These are phyloP conservation scores for Boehmeria nivea DNA, from an alignment of 306 rosid species.

Conservation along the genomic window DNA sequence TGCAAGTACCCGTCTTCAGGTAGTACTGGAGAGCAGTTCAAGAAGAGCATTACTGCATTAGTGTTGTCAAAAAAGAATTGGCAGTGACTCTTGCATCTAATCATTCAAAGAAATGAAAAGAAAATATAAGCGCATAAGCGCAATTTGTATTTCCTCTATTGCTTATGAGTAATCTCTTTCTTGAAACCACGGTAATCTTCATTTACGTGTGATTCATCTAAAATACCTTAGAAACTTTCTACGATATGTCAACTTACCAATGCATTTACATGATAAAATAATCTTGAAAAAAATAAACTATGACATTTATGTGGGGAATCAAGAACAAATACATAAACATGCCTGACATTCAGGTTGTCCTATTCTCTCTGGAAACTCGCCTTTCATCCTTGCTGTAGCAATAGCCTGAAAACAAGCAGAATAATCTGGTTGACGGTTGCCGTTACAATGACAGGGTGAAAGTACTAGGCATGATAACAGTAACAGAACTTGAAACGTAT, in stretches of 20 bases:
- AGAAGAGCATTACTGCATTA: constrained; percentile 9
- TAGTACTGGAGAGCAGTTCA: constrained; percentile 64
- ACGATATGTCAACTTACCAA: too few species aligned
- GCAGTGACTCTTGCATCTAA: too few species aligned
- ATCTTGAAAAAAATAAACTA: too few species aligned
- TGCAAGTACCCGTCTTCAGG: constrained; percentile 94
- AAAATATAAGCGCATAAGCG: too few species aligned
- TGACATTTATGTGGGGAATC: neutral
- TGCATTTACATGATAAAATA: too few species aligned
- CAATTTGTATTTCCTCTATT: too few species aligned
- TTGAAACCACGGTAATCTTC: neutral
- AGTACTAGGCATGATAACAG: too few species aligned
- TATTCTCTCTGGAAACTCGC: constrained; percentile 89
- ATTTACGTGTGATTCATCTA: too few species aligned
- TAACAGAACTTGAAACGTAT: too few species aligned
- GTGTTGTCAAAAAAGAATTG: neutral
- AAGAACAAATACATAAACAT: constrained; percentile 42
- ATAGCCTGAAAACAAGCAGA: constrained; percentile 59
- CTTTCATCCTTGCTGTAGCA: constrained; percentile 97
- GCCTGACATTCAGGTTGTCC: constrained; percentile 99
- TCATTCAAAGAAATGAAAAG: neutral
- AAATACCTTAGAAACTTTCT: too few species aligned
- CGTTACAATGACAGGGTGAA: too few species aligned
- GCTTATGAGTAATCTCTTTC: neutral
- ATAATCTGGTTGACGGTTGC: too few species aligned